Conservation (phyloP, 163 green algal species). For the Chlorella variabilis region DNA sequence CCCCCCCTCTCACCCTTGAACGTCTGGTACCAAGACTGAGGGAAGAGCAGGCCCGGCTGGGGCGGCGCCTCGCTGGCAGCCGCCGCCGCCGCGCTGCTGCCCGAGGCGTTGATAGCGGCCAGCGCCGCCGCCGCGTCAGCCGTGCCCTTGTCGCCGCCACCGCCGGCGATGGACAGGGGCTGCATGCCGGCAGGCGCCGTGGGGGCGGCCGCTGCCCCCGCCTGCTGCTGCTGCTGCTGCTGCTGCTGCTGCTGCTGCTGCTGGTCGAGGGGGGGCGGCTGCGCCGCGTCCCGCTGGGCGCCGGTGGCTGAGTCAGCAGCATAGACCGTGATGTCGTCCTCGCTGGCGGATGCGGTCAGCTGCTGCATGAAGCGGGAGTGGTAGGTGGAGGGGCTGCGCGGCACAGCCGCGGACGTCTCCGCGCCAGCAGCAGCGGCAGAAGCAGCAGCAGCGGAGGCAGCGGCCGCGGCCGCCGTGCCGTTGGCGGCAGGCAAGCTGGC, state of each 20-base stretch:
- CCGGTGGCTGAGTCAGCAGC: background rate
- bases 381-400: slow-evolving; percentile 7
- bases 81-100: background rate
- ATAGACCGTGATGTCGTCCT: slow-evolving; percentile 39
- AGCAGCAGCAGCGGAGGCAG: background rate
- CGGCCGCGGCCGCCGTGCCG: background rate
- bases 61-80: background rate
- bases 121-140: slow-evolving; percentile 5
- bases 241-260: background rate
- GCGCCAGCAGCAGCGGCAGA: background rate
- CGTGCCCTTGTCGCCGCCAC: background rate
- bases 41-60: slow-evolving; percentile 1
- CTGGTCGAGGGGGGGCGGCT: background rate
- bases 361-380: slow-evolving; percentile 39
- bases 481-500: too few species aligned
- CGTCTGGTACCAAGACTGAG: slow-evolving; percentile 45
- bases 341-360: slow-evolving; percentile 21
- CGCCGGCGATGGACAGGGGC: background rate
- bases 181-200: background rate
- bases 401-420: background rate
- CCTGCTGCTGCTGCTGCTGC: background rate
- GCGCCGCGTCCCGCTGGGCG: background rate
- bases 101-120: slow-evolving; percentile 23
- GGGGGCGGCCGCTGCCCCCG: too few species aligned
- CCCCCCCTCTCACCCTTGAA: slow-evolving; percentile 51